Percentiles rank a stretch among this genome's conserved stretches.
Evolutionary conservation across 805 yeast species (phyloP).

Genomic region (Metschnikowia reukaufii): DNA sequence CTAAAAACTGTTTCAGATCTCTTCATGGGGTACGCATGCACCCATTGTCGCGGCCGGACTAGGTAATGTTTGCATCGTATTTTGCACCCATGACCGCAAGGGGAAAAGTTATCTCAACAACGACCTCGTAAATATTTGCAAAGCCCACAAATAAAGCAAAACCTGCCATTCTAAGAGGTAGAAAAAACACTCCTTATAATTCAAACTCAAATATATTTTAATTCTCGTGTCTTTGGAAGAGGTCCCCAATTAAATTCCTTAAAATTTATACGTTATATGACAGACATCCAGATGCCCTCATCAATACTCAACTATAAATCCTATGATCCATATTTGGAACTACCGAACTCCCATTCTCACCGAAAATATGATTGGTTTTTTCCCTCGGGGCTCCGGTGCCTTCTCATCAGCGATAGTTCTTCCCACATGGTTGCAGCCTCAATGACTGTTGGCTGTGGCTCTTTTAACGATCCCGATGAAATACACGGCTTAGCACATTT

Average conservation of each 20-base stretch:
- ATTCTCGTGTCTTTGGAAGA: no score
- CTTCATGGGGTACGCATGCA: neutral
- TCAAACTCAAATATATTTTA: no score
- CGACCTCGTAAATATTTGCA: neutral
- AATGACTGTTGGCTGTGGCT: constrained; percentile 75
- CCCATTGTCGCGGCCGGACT: constrained; percentile 12
- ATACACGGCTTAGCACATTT: constrained; percentile 86
- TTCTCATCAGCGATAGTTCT: constrained; percentile 75
- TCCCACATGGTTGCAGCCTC: constrained; percentile 67
- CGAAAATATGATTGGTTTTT: constrained; percentile 49
- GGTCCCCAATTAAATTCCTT: no score
- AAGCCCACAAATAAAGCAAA: constrained; percentile 5
- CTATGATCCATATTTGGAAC: constrained; percentile 6
- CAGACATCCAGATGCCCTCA: constrained; percentile 1
- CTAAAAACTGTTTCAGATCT: no score
- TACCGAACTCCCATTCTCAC: constrained; percentile 37
- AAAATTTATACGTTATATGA: neutral
- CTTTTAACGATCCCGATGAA: constrained; percentile 70
- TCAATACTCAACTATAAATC: constrained; percentile 7
- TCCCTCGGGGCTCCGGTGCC: constrained; percentile 65
- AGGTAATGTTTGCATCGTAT: constrained; percentile 4
- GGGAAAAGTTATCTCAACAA: constrained; percentile 4
- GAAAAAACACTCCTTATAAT: no score
- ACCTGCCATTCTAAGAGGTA: no score
- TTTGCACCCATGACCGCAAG: constrained; percentile 12